A percentile compares a stretch with the other conserved stretches of the same genome.
phyloP scores from a whole-genome alignment of 495 filamentous ascomycete species.

The Aspergillus bridgeri region DNA sequence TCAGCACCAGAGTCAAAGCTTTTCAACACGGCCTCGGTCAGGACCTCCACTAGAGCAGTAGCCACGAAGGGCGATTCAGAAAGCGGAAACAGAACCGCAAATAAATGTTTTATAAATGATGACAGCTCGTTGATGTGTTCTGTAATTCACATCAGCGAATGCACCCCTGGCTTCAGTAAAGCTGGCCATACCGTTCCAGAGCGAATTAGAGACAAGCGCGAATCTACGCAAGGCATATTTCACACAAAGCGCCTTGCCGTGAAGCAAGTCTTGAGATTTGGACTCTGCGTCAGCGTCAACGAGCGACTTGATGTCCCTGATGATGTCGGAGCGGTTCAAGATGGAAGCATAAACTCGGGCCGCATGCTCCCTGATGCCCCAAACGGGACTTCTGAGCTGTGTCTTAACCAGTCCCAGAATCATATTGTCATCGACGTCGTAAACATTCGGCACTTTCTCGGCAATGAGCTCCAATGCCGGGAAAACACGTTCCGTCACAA shows the following conservation, averaged over 20 bases:
- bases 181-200: constrained; percentile 35
- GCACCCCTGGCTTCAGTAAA: not conserved
- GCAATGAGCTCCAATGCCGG: constrained; percentile 81
- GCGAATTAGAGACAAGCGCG: constrained; percentile 26
- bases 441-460: constrained; percentile 40
- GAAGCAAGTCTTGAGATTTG: constrained; percentile 56
- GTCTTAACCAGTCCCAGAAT: constrained; percentile 33
- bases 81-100: constrained; percentile 26
- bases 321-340: constrained; percentile 49
- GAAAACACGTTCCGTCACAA: constrained; percentile 68
- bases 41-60: constrained; percentile 36
- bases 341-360: constrained; percentile 74
- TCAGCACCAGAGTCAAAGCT: constrained; percentile 28
- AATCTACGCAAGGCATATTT: constrained; percentile 46
- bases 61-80: constrained; percentile 41
- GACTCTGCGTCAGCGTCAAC: constrained; percentile 33
- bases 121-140: constrained; percentile 29
- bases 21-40: constrained; percentile 39
- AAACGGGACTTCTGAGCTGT: constrained; percentile 66
- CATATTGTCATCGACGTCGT: constrained; percentile 30
- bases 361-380: constrained; percentile 89
- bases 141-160: constrained; percentile 9
- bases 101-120: constrained; percentile 23
- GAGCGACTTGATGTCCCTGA: constrained; percentile 45
- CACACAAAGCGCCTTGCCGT: constrained; percentile 56